Evolutionary conservation across 345 rosid species (phyloP), one percentile per base, ranked within the genome.

Genomic region (Psidium friedrichsthalianum): DNA sequence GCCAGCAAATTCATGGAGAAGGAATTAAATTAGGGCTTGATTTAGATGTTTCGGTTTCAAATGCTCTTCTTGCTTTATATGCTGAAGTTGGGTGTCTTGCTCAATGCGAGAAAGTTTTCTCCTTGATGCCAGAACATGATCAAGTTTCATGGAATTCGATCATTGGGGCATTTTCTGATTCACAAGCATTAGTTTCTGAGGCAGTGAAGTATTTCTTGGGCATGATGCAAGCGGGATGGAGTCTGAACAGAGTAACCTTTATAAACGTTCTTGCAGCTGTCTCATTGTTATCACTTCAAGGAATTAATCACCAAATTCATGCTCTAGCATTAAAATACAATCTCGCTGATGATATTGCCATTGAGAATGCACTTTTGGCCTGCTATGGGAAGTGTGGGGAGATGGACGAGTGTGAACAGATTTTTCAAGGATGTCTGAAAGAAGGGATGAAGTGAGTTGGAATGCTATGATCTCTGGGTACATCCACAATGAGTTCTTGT

Each of bases 141-240:
- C 98, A 91, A 90, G 96, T 96, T 83, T 94, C 99, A 54, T 96
- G 98, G 98, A 96, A 96, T 87, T 90, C 99, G 58, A 83, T 94
- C 83, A 91, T 96, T 85, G 98, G 98, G 85, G 94, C 95, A 82
- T 90, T 94, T 88, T 93, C 96, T 87, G 85, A 89, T 91, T 90
- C 93, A 55, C 96, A 92, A 84, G 88, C 85, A 83, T 90, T 90
- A 52, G 86, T 88, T 85, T 89, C 86, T 56, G 92, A 91, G 87
- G 92, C 98, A 40, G 90, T 91, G 56, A 83, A 81, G 86, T 90
- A 86, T 88, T 95, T 93, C 87, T 85, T 90, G 84, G 89, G 90
- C 86, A 95, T 96, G 91, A 92, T 91, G 92, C 91, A 86, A 76
- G 89, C 78, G 5, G 98, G 98, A 85, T 95, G 93, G 89, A 89